These are phyloP conservation scores for Larix kaempferi DNA, from an alignment of 75 land plant genomes.

Conservation along the genomic window DNA sequence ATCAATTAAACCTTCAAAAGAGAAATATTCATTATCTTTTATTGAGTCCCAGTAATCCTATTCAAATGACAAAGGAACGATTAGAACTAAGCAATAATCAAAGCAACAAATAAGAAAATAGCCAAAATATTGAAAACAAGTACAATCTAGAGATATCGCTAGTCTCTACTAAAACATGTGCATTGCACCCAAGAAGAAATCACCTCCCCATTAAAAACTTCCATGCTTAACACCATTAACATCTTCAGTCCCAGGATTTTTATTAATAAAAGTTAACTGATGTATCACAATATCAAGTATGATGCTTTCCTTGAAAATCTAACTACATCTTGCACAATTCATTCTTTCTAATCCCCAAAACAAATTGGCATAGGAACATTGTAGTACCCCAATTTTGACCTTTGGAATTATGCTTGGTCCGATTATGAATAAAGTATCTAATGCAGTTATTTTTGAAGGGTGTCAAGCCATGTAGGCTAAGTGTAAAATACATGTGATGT, in stretches of 20 bases:
- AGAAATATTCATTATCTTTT: conserved; percentile 87
- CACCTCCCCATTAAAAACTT: not conserved
- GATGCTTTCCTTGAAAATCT: not conserved
- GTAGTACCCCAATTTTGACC: too few species aligned
- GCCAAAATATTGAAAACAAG: not conserved
- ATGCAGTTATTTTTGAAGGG: too few species aligned
- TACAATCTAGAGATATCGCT: not conserved
- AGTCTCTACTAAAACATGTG: not conserved
- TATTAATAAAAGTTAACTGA: not conserved
- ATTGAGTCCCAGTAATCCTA: conserved; percentile 99
- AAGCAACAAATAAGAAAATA: not conserved
- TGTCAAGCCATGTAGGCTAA: too few species aligned
- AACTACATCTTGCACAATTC: not conserved
- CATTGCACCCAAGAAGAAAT: not conserved
- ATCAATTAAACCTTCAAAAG: conserved; percentile 83
- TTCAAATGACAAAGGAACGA: conserved; percentile 1
- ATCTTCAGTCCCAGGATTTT: too few species aligned
- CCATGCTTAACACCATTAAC: not conserved
- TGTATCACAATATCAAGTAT: not conserved
- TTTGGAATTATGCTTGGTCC: too few species aligned
- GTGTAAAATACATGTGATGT: too few species aligned
- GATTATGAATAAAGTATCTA: too few species aligned
- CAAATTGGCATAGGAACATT: too few species aligned
- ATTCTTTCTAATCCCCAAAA: too few species aligned
- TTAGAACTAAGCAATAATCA: not conserved